These are phyloP conservation scores for Beauveria medogensis DNA, from an alignment of 2,329 filamentous ascomycete species.

Conservation along the genomic window DNA sequence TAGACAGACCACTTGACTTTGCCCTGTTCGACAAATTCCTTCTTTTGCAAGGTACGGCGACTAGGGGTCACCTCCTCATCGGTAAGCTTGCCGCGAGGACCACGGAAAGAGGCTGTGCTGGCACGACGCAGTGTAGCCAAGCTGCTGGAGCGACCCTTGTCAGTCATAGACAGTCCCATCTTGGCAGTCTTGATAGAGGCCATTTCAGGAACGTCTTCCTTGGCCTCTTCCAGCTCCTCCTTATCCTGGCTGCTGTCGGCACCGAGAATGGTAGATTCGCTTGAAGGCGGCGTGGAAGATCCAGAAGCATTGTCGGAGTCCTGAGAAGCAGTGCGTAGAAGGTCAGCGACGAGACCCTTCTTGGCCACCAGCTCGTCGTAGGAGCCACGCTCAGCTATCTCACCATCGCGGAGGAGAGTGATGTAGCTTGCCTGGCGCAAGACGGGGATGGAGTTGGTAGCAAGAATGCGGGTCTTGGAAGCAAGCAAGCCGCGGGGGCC, in stretches of 20 bases:
- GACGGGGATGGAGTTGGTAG: constrained; percentile 91
- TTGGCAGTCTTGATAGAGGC: constrained; percentile 56
- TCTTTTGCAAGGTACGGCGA: constrained; percentile 78
- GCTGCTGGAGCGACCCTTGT: constrained; percentile 58
- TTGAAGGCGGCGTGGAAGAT: constrained; percentile 40
- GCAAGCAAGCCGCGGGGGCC: constrained; percentile 74
- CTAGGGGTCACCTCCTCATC: constrained; percentile 73
- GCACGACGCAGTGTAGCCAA: constrained; percentile 78
- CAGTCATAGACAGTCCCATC: constrained; percentile 32
- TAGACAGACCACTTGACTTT: constrained; percentile 97
- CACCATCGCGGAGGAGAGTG: constrained; percentile 72
- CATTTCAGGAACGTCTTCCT: constrained; percentile 68
- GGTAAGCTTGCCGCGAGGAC: constrained; percentile 71
- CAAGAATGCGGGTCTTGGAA: constrained; percentile 83
- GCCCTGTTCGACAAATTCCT: constrained; percentile 86
- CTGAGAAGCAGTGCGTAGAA: constrained; percentile 69
- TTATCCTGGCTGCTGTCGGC: constrained; percentile 46
- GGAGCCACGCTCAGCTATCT: constrained; percentile 78
- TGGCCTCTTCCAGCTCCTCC: constrained; percentile 65
- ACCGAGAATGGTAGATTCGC: constrained; percentile 50
- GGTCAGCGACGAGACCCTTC: constrained; percentile 80
- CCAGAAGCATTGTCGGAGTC: constrained; percentile 38
- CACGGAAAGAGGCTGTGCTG: constrained; percentile 83
- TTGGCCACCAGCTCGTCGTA: constrained; percentile 87
- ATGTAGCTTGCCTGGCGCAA: constrained; percentile 86